Conservation (phyloP, 2,329 filamentous ascomycete genomes). For the Colletotrichum endophyticum region DNA sequence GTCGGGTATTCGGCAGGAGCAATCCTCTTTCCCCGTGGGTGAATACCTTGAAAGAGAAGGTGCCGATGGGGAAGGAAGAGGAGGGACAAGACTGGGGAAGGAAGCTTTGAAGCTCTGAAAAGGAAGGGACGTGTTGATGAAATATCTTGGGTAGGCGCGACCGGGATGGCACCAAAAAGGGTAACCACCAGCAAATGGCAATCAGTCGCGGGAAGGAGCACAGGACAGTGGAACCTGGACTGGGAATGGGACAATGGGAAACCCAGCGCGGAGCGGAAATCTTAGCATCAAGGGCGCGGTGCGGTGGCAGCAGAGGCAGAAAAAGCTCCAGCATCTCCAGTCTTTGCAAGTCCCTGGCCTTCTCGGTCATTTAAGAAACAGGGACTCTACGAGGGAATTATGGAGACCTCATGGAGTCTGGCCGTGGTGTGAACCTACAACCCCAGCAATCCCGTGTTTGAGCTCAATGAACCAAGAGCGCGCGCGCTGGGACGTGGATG, state of each 20-base stretch:
- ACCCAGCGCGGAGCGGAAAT: not conserved
- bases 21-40: not conserved
- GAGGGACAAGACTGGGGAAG: constrained; percentile 8
- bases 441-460: not conserved
- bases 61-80: not conserved
- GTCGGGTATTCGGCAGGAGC: not conserved
- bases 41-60: not conserved
- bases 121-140: constrained; percentile 1
- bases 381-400: constrained; percentile 5
- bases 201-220: not conserved
- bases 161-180: not conserved
- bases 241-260: not conserved
- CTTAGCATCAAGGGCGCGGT: not conserved
- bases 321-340: not conserved
- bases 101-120: not conserved
- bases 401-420: not conserved
- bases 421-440: not conserved
- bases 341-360: not conserved
- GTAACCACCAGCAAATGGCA: not conserved
- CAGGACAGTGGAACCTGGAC: not conserved
- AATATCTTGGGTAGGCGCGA: constrained; percentile 11
- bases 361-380: constrained; percentile 15
- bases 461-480: not conserved
- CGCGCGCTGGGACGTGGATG: not conserved
- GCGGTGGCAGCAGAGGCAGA: not conserved